Evolutionary conservation across 2,329 filamentous ascomycete genomes (phyloP).

Genomic region (Madurella fahalii): DNA sequence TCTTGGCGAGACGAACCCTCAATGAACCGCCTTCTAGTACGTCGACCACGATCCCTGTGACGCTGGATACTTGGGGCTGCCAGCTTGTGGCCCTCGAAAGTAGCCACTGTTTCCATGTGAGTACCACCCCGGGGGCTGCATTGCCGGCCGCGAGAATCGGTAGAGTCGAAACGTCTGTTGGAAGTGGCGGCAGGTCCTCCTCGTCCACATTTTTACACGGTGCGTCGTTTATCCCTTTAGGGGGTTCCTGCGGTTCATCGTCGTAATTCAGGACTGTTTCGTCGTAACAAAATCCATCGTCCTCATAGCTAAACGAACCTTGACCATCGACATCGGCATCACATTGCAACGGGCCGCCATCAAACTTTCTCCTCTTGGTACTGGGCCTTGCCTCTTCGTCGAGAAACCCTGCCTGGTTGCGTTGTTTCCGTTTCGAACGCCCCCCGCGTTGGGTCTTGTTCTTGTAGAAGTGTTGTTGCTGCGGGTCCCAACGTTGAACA

Average conservation of each 20-base stretch:
- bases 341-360: slow-evolving; percentile 39
- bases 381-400: slow-evolving; percentile 30
- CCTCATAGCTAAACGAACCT: slow-evolving; percentile 23
- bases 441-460: slow-evolving; percentile 40
- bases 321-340: slow-evolving; percentile 5
- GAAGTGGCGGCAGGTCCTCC: slow-evolving; percentile 59
- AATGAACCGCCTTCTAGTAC: slow-evolving; percentile 51
- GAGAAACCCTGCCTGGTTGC: slow-evolving; percentile 39
- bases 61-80: slow-evolving; percentile 59
- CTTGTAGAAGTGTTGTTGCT: slow-evolving; percentile 51
- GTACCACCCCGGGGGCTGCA: slow-evolving; percentile 55
- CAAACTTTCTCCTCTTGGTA: slow-evolving; percentile 48
- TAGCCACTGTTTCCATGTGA: slow-evolving; percentile 64
- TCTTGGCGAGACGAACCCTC: slow-evolving; percentile 61
- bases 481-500: slow-evolving; percentile 80
- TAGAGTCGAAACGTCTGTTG: slow-evolving; percentile 52
- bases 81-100: slow-evolving; percentile 60
- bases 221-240: slow-evolving; percentile 27
- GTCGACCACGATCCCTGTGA: slow-evolving; percentile 64
- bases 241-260: slow-evolving; percentile 31
- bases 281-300: slow-evolving; percentile 38
- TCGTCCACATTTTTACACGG: slow-evolving; percentile 30
- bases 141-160: slow-evolving; percentile 46
- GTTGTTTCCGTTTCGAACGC: slow-evolving; percentile 48
- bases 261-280: slow-evolving; percentile 42